Evolutionary conservation across 2,329 filamentous ascomycete genomes (phyloP).

Genomic region (Aaosphaeria arxii): DNA sequence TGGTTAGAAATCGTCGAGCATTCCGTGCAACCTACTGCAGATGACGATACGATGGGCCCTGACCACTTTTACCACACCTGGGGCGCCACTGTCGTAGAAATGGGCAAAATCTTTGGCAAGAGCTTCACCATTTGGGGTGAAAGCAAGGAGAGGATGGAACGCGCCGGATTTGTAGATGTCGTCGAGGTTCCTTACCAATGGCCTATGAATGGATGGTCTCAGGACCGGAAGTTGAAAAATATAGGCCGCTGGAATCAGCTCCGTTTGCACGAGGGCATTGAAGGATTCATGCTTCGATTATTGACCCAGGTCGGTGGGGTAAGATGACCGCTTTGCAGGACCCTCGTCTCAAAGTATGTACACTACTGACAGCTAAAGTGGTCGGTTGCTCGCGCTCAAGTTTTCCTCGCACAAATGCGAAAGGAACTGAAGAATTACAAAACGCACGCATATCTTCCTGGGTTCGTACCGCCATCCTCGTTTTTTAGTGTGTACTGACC

Average conservation of each 20-base stretch:
- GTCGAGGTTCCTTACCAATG: conserved; percentile 29
- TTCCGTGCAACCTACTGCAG: conserved; percentile 36
- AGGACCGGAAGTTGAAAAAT: conserved; percentile 29
- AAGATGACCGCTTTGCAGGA: conserved; percentile 1
- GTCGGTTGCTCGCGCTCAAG: conserved; percentile 31
- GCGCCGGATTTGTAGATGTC: conserved; percentile 35
- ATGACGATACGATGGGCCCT: conserved; percentile 39
- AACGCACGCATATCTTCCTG: conserved; percentile 34
- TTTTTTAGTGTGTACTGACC: not conserved
- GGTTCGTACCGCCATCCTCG: conserved; percentile 4
- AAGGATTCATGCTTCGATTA: conserved; percentile 36
- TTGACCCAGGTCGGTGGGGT: conserved; percentile 34
- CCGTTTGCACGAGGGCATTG: conserved; percentile 33
- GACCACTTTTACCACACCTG: conserved; percentile 37
- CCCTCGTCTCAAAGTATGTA: not conserved
- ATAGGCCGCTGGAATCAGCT: conserved; percentile 38
- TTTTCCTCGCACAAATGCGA: conserved; percentile 37
- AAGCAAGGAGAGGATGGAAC: conserved; percentile 26
- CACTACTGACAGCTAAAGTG: conserved; percentile 12
- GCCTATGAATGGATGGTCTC: conserved; percentile 36
- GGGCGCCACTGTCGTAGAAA: conserved; percentile 31
- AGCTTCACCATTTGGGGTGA: conserved; percentile 35
- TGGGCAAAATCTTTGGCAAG: conserved; percentile 39
- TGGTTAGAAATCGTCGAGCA: conserved; percentile 45
- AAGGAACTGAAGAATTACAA: conserved; percentile 30